Conservation (phyloP, 2,329 filamentous ascomycete genomes). For the Cladosporium sp. region DNA sequence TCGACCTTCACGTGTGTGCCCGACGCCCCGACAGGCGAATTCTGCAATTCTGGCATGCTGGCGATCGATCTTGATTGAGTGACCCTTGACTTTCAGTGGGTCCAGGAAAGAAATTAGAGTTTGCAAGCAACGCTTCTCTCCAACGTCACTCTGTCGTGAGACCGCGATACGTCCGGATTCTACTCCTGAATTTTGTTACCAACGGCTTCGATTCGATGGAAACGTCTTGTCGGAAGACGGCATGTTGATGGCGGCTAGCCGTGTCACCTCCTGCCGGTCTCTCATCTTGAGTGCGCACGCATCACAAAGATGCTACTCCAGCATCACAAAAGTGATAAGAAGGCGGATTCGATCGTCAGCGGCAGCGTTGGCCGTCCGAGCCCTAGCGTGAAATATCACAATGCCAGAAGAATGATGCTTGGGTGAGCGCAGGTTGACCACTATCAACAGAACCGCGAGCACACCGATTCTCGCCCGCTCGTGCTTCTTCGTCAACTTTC, state of each 20-base stretch:
- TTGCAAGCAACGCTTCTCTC: constrained; percentile 1
- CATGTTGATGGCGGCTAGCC: neutral
- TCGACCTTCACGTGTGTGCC: neutral
- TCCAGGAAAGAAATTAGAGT: neutral
- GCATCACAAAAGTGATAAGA: too few relatives aligned
- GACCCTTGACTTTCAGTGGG: neutral
- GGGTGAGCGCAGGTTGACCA: constrained; percentile 2
- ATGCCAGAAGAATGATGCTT: neutral
- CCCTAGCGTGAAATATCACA: neutral
- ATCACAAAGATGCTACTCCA: too few relatives aligned
- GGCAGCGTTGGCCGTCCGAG: neutral
- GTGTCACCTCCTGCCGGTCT: neutral
- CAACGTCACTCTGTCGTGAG: constrained; percentile 10
- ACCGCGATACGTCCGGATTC: neutral
- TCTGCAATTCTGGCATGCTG: neutral
- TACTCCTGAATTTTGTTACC: neutral
- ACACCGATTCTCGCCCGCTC: constrained; percentile 4
- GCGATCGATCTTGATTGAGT: neutral
- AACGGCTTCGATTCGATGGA: neutral
- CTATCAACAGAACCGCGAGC: neutral
- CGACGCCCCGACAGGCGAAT: constrained; percentile 5
- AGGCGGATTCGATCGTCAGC: neutral
- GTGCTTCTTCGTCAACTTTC: constrained; percentile 3
- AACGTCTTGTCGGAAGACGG: neutral
- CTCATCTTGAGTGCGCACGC: neutral